phyloP scores from a whole-genome alignment of 2,329 filamentous ascomycete genomes.

The Hymenoscyphus albidus region DNA sequence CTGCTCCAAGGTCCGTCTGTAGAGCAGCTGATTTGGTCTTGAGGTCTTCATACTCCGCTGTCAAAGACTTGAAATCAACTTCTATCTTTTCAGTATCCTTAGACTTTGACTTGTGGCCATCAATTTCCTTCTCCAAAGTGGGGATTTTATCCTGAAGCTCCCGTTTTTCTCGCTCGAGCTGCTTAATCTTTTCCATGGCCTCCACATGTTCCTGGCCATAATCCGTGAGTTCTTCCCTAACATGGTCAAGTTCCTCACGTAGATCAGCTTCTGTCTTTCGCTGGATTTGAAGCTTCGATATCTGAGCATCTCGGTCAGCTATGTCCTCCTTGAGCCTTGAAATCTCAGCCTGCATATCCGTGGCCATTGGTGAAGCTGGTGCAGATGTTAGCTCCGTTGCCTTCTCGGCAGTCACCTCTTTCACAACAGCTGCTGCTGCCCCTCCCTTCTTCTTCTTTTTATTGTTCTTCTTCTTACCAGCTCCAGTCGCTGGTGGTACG shows the following conservation, averaged over 20 bases:
- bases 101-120: constrained; percentile 31
- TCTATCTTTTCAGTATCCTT: constrained; percentile 31
- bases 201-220: constrained; percentile 82
- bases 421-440: constrained; percentile 28
- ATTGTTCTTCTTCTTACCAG: constrained; percentile 76
- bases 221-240: constrained; percentile 74
- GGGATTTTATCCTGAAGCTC: constrained; percentile 60
- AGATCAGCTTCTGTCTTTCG: constrained; percentile 74
- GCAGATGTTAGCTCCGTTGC: constrained; percentile 8
- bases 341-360: constrained; percentile 30
- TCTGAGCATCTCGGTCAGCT: constrained; percentile 52
- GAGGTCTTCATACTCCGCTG: constrained; percentile 60
- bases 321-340: constrained; percentile 30
- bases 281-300: constrained; percentile 66
- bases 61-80: constrained; percentile 38
- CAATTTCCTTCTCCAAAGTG: constrained; percentile 68
- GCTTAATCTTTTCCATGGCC: constrained; percentile 72
- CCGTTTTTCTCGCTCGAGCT: constrained; percentile 64
- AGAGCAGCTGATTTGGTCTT: constrained; percentile 66
- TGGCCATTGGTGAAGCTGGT: constrained; percentile 13
- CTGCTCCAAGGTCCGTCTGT: constrained; percentile 79
- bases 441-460: constrained; percentile 74
- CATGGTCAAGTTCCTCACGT: constrained; percentile 77
- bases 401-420: constrained; percentile 20
- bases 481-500: constrained; percentile 34